Evolutionary conservation across 2,329 filamentous ascomycete genomes (phyloP), one percentile per base, ranked within the genome.

Genomic region (Curvularia lunata): DNA sequence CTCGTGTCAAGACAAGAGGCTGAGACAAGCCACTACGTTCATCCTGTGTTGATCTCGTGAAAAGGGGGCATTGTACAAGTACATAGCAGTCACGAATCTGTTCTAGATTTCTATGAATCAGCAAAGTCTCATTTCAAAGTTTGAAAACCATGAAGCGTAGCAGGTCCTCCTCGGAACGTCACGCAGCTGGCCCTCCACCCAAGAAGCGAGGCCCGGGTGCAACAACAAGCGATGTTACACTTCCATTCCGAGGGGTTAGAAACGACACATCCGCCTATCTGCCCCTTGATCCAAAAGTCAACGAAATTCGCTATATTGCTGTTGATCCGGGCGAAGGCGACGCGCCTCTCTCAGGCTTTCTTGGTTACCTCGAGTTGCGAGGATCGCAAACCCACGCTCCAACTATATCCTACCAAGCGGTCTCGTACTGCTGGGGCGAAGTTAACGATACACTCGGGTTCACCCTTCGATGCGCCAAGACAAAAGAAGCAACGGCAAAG

Each of bases 261-360:
- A 43, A 43, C 23, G 23, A 43, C 13, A 43, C 41, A n/a, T 43
- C 23, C 23, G 23, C 41, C 23, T 43, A 43, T 43, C 23, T 43
- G 13, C 41, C 41, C 41, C 41, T 43, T 43, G 23, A 43, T 28
- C 41, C 23, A 43, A 43, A 43, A n/a, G 41, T 43, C 41, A 43
- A 43, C 13, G 41, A 43, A 23, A 43, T 43, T 27, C 41, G 41
- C 41, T 43, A 43, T 28, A 9, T 43, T 28, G 41, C 41, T 28
- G 13, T 43, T 43, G 41, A 43, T 27, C 41, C 41, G 6, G 41
- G 41, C 23, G 23, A 43, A 43, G 41, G 41, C 16, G 41, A 43
- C 41, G 41, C 41, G 3, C 41, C 41, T 43, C 41, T 43, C 41
- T 43, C 41, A 4, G 41, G 41, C 23, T 43, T 28, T 43, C 41